These are phyloP conservation scores for Ogataea trehalophila DNA, from an alignment of 805 yeast genomes.

Conservation along the genomic window DNA sequence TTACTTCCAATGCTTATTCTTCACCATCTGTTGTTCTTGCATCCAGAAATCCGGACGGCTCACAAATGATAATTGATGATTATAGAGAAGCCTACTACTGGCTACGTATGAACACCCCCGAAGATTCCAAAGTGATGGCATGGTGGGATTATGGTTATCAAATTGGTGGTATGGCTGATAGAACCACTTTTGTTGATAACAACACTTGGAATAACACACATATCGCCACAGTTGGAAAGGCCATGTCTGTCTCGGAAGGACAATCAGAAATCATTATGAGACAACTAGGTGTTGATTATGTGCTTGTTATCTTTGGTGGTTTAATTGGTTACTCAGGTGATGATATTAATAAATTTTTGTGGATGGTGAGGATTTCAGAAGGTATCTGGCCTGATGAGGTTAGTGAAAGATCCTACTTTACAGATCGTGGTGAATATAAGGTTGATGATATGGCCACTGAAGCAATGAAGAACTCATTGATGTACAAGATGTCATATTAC, in stretches of 20 bases:
- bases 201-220: constrained; percentile 99
- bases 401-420: constrained; percentile 78
- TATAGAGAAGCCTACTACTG: constrained; percentile 98
- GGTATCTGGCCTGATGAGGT: constrained; percentile 99
- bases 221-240: constrained; percentile 98
- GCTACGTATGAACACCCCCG: constrained; percentile 96
- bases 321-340: constrained; percentile 91
- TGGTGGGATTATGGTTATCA: constrained; percentile 99
- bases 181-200: constrained; percentile 97
- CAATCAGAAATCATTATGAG: constrained; percentile 82
- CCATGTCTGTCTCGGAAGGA: constrained; percentile 88
- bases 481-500: constrained; percentile 94
- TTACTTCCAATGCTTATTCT: constrained; percentile 90
- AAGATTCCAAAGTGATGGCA: constrained; percentile 92
- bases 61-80: constrained; percentile 83
- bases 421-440: constrained; percentile 79
- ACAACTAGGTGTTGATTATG: constrained; percentile 92
- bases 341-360: constrained; percentile 90
- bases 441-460: constrained; percentile 78
- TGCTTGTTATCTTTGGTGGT: constrained; percentile 92
- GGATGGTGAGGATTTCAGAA: constrained; percentile 99
- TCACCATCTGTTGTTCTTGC: constrained; percentile 97
- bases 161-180: constrained; percentile 99
- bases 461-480: constrained; percentile 81
- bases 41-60: constrained; percentile 78